Evolutionary conservation across 768 basidiomycete genomes (phyloP), one percentile per base, ranked within the genome.

Genomic region (Sistotremastrum niveocremeum): DNA sequence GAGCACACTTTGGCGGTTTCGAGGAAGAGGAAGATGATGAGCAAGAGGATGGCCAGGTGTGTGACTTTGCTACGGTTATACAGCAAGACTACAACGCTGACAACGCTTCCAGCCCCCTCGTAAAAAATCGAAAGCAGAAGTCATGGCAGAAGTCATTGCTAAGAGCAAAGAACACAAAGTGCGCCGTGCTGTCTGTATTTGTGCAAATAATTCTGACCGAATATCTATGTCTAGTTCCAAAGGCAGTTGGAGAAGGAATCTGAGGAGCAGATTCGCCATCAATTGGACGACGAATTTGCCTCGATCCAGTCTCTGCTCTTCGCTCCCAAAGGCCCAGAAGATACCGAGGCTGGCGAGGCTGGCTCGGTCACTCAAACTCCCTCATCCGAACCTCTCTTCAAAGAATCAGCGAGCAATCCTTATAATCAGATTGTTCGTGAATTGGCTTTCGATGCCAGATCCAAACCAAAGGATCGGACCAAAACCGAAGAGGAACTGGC

Each of bases 151-250:
- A 60, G 85, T 99, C 34, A 88, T 99, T 39, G 85, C 89, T 1
- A 99, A 98, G 65, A 93, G 89, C 64, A 99, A 99, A 63, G 78
- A 81, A 42, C 79, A 98, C 66, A 97, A 94, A 70, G 94, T 89
- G 54, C 32, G 64, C 59, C 31, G 49, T 30, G 42, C 9, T 41
- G 29, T 37, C 3, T 29, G 37, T 40, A 39, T 44, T n/a, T 7
- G 1, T 11, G 34, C 37, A 46, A 12, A 20, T 64, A 35, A 33
- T 39, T 45, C 46, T 48, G 32, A 42, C 37, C 33, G 40, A 4
- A 1, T 39, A 34, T 50, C 33, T 44, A 34, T n/a, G 8, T 37
- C 30, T 48, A 98, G 94, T 64, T 85, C 45, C 78, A 74, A 51
- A 71, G 94, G n/a, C 93, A 97, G 72, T 72, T 84, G 57, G 82